Evolutionary conservation across 345 rosid genomes (phyloP), one percentile per base, ranked within the genome.

Genomic region (Bruguiera sexangula): DNA sequence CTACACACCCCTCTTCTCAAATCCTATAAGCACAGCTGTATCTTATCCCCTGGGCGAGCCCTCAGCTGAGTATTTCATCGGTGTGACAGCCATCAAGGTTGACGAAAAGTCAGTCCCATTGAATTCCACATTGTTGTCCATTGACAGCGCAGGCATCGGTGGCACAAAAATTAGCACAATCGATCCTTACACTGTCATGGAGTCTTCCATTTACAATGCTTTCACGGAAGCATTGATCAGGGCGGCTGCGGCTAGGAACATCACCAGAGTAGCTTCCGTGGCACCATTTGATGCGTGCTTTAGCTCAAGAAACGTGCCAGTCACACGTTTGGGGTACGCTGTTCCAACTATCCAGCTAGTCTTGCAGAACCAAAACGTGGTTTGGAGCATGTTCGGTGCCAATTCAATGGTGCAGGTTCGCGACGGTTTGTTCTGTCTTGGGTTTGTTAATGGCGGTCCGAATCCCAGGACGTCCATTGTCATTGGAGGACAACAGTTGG

Each of bases 141-240:
- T 81, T 16, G 64, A 68, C 5, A 64, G 55, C 6, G 18, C 56
- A 3, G 82, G 84, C 60, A 48, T 46, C 1, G 85, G 80, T 1
- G 96, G 95, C 36, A 92, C 96, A 19, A 90, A 88, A 72, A 80
- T 92, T 73, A 90, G 92, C 80, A 83, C 92, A 1, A 93, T 88
- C 36, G 16, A 88, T 5, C 91, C 96, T 0, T 88, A 88, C 87
- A 88, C 93, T 0, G 73, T 85, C 43, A 15, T 90, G 56, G 86
- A 88, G 60, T 58, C 77, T 6, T 84, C 96, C 3, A 86, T 90
- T 52, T 87, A 27, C 66, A 77, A 76, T 0, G 83, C 85, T 2
- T 82, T 88, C 19, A 82, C 83, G 0, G 57, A 71, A 3, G 85
- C 87, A 5, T 90, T 85, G 22, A 66, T 82, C 34, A 37, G 62